phyloP scores from a whole-genome alignment of 2,329 filamentous ascomycete species.

The Aspergillus flavus region DNA sequence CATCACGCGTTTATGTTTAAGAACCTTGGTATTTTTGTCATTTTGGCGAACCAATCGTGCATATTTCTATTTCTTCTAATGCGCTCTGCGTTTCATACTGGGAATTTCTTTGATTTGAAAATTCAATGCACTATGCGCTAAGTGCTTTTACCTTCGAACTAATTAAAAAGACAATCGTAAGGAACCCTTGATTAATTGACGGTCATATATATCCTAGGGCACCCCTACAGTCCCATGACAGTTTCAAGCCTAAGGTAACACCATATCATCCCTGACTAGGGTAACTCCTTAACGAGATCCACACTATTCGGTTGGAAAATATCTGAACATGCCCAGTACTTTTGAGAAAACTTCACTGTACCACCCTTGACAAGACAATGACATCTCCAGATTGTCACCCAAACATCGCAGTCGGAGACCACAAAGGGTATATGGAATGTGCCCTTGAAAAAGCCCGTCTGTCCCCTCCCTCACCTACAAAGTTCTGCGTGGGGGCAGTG shows the following conservation, averaged over 20 bases:
- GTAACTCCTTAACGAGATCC: not conserved
- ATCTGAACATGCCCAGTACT: not conserved
- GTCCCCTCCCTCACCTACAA: constrained; percentile 41
- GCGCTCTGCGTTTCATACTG: too few species aligned
- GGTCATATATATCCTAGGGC: too few species aligned
- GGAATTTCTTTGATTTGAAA: too few species aligned
- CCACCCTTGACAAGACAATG: not conserved
- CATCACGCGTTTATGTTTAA: too few species aligned
- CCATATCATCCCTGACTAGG: not conserved
- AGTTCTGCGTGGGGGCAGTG: constrained; percentile 49
- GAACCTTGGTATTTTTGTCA: too few species aligned
- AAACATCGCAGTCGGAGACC: constrained; percentile 32
- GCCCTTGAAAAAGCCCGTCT: constrained; percentile 39
- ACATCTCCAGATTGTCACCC: constrained; percentile 3
- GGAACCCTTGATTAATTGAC: too few species aligned
- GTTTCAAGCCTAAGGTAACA: not conserved
- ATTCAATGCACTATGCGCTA: too few species aligned
- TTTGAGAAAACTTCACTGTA: not conserved
- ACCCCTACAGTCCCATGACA: not conserved
- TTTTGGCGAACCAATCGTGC: too few species aligned
- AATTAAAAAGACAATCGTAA: too few species aligned
- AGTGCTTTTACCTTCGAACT: too few species aligned
- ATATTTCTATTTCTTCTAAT: too few species aligned
- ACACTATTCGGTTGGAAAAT: not conserved
- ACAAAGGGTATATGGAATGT: constrained; percentile 44